phyloP scores from a whole-genome alignment of 306 rosid genomes.

The Quillaja saponaria region DNA sequence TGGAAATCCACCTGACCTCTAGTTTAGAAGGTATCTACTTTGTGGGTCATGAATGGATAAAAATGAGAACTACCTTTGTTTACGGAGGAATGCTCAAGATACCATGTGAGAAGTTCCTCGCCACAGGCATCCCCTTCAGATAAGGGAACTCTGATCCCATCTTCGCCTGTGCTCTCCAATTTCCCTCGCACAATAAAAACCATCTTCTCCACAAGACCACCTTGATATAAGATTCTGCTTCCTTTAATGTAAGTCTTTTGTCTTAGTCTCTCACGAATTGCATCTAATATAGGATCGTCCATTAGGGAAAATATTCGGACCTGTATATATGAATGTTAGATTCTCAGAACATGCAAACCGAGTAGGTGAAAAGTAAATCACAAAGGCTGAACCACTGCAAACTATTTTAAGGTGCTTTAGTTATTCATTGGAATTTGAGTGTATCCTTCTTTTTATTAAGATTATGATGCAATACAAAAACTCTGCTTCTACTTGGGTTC shows the following conservation, averaged over 20 bases:
- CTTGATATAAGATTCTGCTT: constrained; percentile 56
- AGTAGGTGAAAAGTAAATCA: constrained; percentile 7
- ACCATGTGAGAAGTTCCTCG: constrained; percentile 88
- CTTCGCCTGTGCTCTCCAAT: constrained; percentile 71
- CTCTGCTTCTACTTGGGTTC: constrained; percentile 8
- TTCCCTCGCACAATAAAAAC: constrained; percentile 81
- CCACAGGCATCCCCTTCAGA: constrained; percentile 84
- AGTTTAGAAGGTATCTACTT: not conserved
- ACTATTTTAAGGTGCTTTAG: not conserved
- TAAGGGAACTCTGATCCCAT: constrained; percentile 52
- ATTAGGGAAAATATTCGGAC: constrained; percentile 73
- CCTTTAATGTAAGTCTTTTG: constrained; percentile 79
- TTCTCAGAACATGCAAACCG: not conserved
- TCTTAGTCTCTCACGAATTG: constrained; percentile 68
- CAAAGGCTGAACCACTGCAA: not conserved
- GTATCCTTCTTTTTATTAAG: constrained; percentile 1
- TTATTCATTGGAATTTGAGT: not conserved
- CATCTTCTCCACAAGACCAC: constrained; percentile 79
- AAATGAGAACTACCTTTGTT: constrained; percentile 54
- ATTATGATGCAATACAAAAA: not conserved
- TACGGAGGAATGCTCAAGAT: constrained; percentile 74
- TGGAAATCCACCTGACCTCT: too few relatives aligned
- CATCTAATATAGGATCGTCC: constrained; percentile 79
- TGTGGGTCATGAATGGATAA: not conserved
- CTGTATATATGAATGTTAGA: constrained; percentile 33